Evolutionary conservation across 2,329 filamentous ascomycete species (phyloP).

Genomic region (Pezicula rhizophila): DNA sequence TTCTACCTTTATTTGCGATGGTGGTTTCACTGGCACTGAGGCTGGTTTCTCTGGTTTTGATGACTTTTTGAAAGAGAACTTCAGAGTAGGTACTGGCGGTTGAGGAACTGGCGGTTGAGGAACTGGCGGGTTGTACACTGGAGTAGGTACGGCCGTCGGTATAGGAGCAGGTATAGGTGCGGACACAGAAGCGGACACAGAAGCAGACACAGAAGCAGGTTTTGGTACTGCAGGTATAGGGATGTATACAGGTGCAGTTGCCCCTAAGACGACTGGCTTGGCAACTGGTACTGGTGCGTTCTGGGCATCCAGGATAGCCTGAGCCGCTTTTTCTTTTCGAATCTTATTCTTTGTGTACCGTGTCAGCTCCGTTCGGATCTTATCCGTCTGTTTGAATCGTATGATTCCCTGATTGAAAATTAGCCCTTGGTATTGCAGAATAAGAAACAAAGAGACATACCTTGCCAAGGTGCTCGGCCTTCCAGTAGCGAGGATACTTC

Average conservation of each 20-base stretch:
- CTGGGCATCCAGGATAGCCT: slow-evolving; percentile 1
- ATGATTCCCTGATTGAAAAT: slow-evolving; percentile 19
- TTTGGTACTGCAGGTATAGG: slow-evolving; percentile 1
- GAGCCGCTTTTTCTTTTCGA: background rate
- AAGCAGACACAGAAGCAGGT: background rate
- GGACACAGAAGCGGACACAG: background rate
- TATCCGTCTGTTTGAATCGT: slow-evolving; percentile 22
- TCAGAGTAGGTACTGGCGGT: background rate
- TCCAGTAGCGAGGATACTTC: slow-evolving; percentile 42
- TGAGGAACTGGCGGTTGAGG: background rate
- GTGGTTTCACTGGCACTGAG: background rate
- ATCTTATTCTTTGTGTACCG: slow-evolving; percentile 4
- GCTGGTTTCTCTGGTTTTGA: slow-evolving; percentile 3
- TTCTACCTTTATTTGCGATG: background rate
- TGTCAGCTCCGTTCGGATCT: slow-evolving; percentile 18
- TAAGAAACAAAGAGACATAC: slow-evolving; percentile 20
- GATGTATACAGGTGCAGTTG: background rate
- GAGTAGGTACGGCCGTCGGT: background rate
- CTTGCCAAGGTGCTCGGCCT: slow-evolving; percentile 30
- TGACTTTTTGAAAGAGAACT: slow-evolving; percentile 3
- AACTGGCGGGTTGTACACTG: background rate
- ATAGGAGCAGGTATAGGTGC: background rate
- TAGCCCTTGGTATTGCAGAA: background rate
- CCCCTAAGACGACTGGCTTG: background rate
- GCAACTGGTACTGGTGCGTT: background rate